phyloP scores from a whole-genome alignment of 164 flowering plant species.

The Aristolochia contorta region DNA sequence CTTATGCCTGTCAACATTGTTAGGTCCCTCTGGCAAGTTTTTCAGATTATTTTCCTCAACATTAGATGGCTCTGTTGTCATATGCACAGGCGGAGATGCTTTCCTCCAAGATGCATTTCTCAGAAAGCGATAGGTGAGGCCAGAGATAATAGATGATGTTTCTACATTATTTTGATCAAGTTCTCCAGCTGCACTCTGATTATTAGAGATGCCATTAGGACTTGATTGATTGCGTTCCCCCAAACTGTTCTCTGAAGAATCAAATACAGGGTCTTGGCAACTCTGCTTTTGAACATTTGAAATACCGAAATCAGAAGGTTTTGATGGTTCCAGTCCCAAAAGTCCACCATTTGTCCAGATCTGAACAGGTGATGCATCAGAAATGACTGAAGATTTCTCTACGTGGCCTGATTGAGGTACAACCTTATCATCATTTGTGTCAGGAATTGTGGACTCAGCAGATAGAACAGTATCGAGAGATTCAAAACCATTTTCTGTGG shows the following conservation, averaged over 20 bases:
- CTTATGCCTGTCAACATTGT: conserved; percentile 7
- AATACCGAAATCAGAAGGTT: conserved; percentile 56
- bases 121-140: conserved; percentile 21
- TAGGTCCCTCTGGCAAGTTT: conserved; percentile 14
- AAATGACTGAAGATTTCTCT: conserved; percentile 23
- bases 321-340: conserved; percentile 84
- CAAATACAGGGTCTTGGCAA: conserved; percentile 5
- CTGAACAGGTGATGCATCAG: conserved; percentile 22
- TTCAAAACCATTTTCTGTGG: conserved; percentile 16
- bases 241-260: conserved; percentile 17
- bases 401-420: conserved; percentile 14
- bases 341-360: conserved; percentile 95
- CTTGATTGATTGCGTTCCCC: conserved; percentile 14
- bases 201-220: conserved; percentile 12
- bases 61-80: conserved; percentile 19
- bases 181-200: conserved; percentile 11
- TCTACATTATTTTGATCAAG: conserved; percentile 16
- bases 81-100: conserved; percentile 15
- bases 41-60: conserved; percentile 12
- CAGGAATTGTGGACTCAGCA: conserved; percentile 14
- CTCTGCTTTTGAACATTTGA: conserved; percentile 16
- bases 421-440: conserved; percentile 12
- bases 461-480: conserved; percentile 14
- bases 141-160: conserved; percentile 31
- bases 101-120: conserved; percentile 37